phyloP scores from a whole-genome alignment of 257 asterid genomes.

The Nicotiana tabacum region DNA sequence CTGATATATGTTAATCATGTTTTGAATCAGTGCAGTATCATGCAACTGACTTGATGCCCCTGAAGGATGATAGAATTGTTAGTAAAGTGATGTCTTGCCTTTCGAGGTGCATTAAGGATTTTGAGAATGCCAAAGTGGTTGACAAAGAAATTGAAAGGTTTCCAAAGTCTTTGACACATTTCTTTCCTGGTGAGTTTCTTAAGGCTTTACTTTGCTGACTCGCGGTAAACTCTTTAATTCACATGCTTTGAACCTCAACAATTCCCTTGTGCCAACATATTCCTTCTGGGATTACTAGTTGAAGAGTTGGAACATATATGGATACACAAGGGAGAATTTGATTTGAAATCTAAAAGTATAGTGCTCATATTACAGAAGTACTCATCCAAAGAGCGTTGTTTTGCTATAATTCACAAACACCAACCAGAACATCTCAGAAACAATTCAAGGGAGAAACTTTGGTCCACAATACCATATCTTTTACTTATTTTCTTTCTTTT shows the following conservation, averaged over 20 bases:
- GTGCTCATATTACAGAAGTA: no score
- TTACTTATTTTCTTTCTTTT: no score
- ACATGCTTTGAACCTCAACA: background rate
- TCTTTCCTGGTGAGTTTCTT: constrained; percentile 45
- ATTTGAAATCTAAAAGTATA: no score
- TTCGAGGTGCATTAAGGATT: constrained; percentile 39
- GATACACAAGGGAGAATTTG: no score
- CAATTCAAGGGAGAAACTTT: no score
- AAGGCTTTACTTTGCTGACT: background rate
- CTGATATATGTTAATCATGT: background rate
- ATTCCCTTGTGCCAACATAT: background rate
- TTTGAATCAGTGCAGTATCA: constrained; percentile 40
- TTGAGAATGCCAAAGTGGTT: constrained; percentile 39
- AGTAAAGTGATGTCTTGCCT: constrained; percentile 41
- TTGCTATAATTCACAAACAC: no score
- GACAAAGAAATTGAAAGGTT: constrained; percentile 55
- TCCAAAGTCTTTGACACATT: constrained; percentile 53
- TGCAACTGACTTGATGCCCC: constrained; percentile 50
- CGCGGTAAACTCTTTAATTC: background rate
- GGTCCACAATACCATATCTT: no score
- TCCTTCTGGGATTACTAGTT: no score
- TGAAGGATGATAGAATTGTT: constrained; percentile 48
- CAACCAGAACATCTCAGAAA: no score
- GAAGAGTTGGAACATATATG: no score
- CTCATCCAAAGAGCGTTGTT: no score